Percentiles rank a stretch among this genome's conserved stretches.
phyloP scores from a whole-genome alignment of 768 basidiomycete genomes.

The Inosperma sp. region DNA sequence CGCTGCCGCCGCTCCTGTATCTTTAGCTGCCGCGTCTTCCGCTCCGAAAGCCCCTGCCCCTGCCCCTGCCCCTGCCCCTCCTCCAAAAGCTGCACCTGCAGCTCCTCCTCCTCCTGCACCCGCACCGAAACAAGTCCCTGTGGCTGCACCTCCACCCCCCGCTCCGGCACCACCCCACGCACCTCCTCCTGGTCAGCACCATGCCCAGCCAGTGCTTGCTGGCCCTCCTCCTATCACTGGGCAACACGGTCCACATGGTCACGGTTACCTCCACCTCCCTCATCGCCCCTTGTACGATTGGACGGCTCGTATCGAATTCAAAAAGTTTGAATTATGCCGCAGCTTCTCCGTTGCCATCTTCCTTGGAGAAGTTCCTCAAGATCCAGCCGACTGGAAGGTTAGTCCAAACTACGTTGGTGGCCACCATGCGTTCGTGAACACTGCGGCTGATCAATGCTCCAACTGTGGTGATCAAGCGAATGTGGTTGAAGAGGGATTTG shows the following conservation, averaged over 20 bases:
- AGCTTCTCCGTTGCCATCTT: slow-evolving; percentile 45
- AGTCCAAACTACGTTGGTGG: slow-evolving; percentile 35
- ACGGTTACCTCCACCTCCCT: background rate
- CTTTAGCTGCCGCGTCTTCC: background rate
- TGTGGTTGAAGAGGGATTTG: slow-evolving; percentile 38
- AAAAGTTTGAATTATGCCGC: slow-evolving; percentile 39
- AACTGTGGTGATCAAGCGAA: slow-evolving; percentile 37
- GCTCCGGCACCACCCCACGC: too few relatives aligned
- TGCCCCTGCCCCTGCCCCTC: too few relatives aligned
- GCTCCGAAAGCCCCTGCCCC: too few relatives aligned
- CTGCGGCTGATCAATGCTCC: slow-evolving; percentile 29
- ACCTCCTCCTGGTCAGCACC: too few relatives aligned
- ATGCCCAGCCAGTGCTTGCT: background rate
- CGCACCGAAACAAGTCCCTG: too few relatives aligned
- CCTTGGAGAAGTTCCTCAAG: slow-evolving; percentile 37
- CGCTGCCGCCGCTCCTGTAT: background rate
- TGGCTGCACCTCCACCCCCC: too few relatives aligned
- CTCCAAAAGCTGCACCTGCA: too few relatives aligned
- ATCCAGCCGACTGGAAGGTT: slow-evolving; percentile 34
- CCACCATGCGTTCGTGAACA: slow-evolving; percentile 37
- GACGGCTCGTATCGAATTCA: slow-evolving; percentile 37
- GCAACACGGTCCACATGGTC: too few relatives aligned
- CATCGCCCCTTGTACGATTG: slow-evolving; percentile 31
- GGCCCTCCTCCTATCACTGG: background rate
- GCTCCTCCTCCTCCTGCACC: too few relatives aligned